phyloP scores from a whole-genome alignment of 306 rosid genomes.

The Rosa lucieae region DNA sequence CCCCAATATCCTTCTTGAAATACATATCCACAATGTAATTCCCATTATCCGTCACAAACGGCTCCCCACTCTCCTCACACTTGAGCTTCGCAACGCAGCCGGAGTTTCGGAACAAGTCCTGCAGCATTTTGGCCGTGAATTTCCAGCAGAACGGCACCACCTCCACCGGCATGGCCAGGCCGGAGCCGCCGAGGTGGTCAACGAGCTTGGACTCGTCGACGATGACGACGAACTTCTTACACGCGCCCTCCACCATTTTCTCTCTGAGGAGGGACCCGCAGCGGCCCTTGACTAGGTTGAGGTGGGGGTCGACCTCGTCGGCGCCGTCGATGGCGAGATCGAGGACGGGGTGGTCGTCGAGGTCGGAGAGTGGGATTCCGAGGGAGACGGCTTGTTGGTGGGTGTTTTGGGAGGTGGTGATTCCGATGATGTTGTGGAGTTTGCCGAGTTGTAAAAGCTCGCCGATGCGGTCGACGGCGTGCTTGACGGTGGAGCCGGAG shows the following conservation, averaged over 20 bases:
- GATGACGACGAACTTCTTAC: slow-evolving; percentile 66
- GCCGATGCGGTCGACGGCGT: slow-evolving; percentile 81
- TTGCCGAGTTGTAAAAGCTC: slow-evolving; percentile 67
- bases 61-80: slow-evolving; percentile 33
- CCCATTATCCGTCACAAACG: slow-evolving; percentile 73
- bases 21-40: slow-evolving; percentile 70
- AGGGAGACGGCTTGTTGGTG: slow-evolving; percentile 61
- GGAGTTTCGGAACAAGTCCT: slow-evolving; percentile 39
- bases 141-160: slow-evolving; percentile 71
- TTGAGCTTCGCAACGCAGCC: slow-evolving; percentile 68
- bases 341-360: slow-evolving; percentile 60
- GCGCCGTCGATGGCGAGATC: slow-evolving; percentile 90
- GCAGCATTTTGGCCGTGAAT: slow-evolving; percentile 54
- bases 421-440: slow-evolving; percentile 62
- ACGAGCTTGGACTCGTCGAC: slow-evolving; percentile 78
- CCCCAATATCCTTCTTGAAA: slow-evolving; percentile 62
- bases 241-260: slow-evolving; percentile 78
- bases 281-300: slow-evolving; percentile 80
- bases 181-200: slow-evolving; percentile 57
- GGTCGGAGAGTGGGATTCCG: slow-evolving; percentile 81
- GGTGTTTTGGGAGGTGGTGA: slow-evolving; percentile 67
- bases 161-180: slow-evolving; percentile 86
- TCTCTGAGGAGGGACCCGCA: slow-evolving; percentile 86
- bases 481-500: slow-evolving; percentile 86
- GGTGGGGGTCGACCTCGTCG: slow-evolving; percentile 74